Conservation (phyloP, 2,329 filamentous ascomycete genomes). For the Cladosporium sp. region DNA sequence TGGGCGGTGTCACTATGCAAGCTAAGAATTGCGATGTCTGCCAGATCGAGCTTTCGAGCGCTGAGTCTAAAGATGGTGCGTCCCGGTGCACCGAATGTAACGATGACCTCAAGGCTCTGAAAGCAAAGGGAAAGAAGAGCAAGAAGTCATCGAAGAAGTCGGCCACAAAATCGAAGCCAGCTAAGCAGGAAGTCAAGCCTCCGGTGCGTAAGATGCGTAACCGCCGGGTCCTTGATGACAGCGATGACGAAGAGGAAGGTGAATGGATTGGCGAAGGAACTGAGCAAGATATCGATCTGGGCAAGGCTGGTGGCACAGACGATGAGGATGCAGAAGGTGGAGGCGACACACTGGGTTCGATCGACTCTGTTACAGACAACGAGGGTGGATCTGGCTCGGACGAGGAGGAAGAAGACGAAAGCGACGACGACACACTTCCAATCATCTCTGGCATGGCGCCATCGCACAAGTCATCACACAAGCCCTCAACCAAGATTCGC, state of each 20-base stretch:
- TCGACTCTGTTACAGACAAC: constrained; percentile 60
- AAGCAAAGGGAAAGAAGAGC: constrained; percentile 34
- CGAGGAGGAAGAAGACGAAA: constrained; percentile 39
- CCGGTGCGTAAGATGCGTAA: constrained; percentile 42
- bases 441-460: constrained; percentile 25
- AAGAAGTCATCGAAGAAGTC: constrained; percentile 24
- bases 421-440: constrained; percentile 24
- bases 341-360: constrained; percentile 70
- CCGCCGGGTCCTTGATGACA: constrained; percentile 59
- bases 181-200: constrained; percentile 26
- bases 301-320: constrained; percentile 73
- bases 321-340: constrained; percentile 86
- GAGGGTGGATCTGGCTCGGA: constrained; percentile 48
- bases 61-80: constrained; percentile 50
- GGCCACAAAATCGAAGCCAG: constrained; percentile 15
- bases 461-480: constrained; percentile 40
- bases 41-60: constrained; percentile 60
- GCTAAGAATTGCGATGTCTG: constrained; percentile 81
- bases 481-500: constrained; percentile 85
- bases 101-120: constrained; percentile 62
- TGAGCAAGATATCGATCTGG: constrained; percentile 52
- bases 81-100: constrained; percentile 71
- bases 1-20: constrained; percentile 76
- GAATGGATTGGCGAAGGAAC: constrained; percentile 75
- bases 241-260: constrained; percentile 58